Base-by-base conservation (phyloP, 148 eudicot genomes). In the Nepenthes mirabilis region DNA sequence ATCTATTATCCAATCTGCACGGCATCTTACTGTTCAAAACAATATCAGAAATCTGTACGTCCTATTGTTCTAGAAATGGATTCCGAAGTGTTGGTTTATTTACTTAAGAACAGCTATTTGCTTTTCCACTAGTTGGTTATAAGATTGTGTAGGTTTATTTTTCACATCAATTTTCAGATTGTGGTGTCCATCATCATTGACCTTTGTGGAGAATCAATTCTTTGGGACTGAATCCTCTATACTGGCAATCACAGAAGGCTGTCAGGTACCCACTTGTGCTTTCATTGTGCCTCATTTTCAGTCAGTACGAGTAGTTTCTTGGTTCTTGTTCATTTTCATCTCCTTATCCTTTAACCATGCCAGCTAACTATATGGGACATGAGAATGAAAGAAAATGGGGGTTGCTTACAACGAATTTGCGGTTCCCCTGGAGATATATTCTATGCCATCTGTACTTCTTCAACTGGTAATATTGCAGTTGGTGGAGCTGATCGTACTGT, bases 301-400 rank as follows among this genome's bases (percentile, higher is more conserved):
- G 13, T 50, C 8, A 49, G 1, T 51, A 14, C 23, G 23, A 23
- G 23, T 9, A 43, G 4, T 37, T 64, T 14, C 45, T 37, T 49
- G 8, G 51, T 67, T 63, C 23, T 36, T 51, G 36, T 34, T 14
- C 2, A 32, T 34, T 52, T 36, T 62, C n/a, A 11, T 62, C 9
- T 53, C 43, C 14, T 43, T 59, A 11, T 47, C 34, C 14, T 69
- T 32, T 14, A 72, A 52, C 45, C 62, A 40, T 55, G 69, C 60
- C 72, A 86, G 88, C 77, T 86, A 35, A 70, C 84, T 12, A 66
- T 86, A 70, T 86, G 94, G 94, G 94, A 86, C 61, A 55, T 83
- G 70, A 62, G 88, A 73, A 65, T 81, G 74, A 83, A 75, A 79
- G 94, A 86, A 68, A 86, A 83, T 77, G 84, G 88, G 48, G 94